Base-by-base conservation (phyloP, 148 eudicot species). In the Spergularia marina region DNA sequence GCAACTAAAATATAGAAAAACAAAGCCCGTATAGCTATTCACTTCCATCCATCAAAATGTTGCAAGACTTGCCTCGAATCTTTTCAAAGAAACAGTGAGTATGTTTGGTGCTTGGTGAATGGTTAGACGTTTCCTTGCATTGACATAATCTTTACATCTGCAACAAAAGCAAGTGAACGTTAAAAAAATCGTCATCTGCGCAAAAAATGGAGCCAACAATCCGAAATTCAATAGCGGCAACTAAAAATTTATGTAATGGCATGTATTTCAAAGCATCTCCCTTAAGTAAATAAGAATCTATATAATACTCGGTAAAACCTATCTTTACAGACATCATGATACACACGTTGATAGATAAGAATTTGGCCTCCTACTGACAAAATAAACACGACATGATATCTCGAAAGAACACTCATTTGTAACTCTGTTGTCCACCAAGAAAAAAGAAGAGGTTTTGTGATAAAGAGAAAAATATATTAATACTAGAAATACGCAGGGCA, bases 101-200 rank as follows among this genome's bases (percentile, higher is more conserved):
- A 94, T 86, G 82, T 94, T 91, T 68, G 98, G 98, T 78, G 95
- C 89, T 77, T 80, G 79, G 74, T 84, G 84, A 54, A 94, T 80
- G 40, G 82, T 87, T 53, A 94, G 90, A 58, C 93, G 89, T 87
- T 94, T 94, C 90, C 91, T 82, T 53, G 97, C 98, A 78, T 72
- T 81, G 81, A 94, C 98, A 87, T 94, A 94, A 78, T 87, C 91
- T 78, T 90, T 90, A 77, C 98, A 94, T 85, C 98, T 94, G 92
- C 83, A 82, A 55, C 21, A 56, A 17, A 57, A 10, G 39, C 6
- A 18, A 25, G n/a, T 16, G n/a, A 41, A 5, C 39, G 70, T 62
- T 18, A 75, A 71, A 12, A 74, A 40, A 16, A 66, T 23, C 20
- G 4, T 15, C 30, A 23, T 21, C 49, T 54, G 18, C 15, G 59